These are phyloP conservation scores for Fraxinus platypoda DNA, from an alignment of 305 asterid genomes.

Conservation along the genomic window DNA sequence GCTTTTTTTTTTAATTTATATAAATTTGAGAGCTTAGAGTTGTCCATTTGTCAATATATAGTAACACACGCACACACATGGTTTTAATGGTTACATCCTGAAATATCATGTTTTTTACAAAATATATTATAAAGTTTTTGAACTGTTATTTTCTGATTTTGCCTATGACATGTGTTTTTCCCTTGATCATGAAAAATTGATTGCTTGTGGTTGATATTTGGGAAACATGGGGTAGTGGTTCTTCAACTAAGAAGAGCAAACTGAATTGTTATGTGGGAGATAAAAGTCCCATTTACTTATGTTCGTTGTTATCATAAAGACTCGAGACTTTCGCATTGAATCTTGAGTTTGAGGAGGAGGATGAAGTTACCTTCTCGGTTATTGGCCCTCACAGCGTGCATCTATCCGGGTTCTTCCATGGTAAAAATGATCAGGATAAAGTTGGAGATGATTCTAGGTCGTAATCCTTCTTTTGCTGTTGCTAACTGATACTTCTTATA, in stretches of 20 bases:
- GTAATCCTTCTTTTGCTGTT: conserved; percentile 56
- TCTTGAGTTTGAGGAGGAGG: conserved; percentile 75
- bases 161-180: not conserved
- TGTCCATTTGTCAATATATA: not conserved
- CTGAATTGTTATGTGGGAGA: conserved; percentile 75
- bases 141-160: not conserved
- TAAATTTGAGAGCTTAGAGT: not conserved
- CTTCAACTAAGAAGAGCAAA: conserved; percentile 54
- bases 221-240: conserved; percentile 76
- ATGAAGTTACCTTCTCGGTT: conserved; percentile 66
- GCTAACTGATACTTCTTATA: not conserved
- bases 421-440: conserved; percentile 38
- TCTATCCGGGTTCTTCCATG: conserved; percentile 82
- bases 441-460: conserved; percentile 38
- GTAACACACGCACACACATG: not conserved
- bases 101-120: not conserved
- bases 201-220: conserved; percentile 28
- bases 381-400: conserved; percentile 65
- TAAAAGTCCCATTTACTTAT: conserved; percentile 62
- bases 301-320: conserved; percentile 65
- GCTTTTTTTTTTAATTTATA: not conserved
- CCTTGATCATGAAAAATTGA: not conserved
- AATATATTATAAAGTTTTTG: conserved; percentile 5
- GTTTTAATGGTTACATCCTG: not conserved
- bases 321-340: conserved; percentile 70